A percentile compares a stretch with the other conserved stretches of the same genome.
phyloP scores from a whole-genome alignment of 179 eudicot species.

The Beta lomatogona region DNA sequence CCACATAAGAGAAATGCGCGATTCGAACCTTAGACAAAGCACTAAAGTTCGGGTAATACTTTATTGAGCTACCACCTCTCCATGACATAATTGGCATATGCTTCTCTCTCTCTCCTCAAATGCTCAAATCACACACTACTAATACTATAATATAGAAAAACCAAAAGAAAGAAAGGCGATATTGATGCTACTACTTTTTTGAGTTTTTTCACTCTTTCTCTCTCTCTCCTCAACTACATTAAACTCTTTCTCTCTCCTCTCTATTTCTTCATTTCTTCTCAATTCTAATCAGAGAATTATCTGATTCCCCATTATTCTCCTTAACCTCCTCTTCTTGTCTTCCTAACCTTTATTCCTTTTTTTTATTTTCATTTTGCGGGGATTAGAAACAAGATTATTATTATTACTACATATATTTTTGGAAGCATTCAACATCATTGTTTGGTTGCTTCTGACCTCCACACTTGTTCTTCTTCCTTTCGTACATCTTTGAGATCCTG shows the following conservation, averaged over 20 bases:
- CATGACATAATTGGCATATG: no score
- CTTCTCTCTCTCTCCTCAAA: no score
- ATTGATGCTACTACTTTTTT: slow-evolving; percentile 1
- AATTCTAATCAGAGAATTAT: slow-evolving; percentile 13
- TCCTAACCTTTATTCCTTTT: neutral
- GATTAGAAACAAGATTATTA: neutral
- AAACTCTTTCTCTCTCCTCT: neutral
- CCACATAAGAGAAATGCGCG: no score
- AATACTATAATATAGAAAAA: neutral
- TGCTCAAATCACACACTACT: no score
- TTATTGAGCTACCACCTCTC: no score
- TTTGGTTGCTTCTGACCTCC: slow-evolving; percentile 9
- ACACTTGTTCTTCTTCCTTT: slow-evolving; percentile 1
- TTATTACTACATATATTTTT: neutral
- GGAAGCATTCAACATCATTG: slow-evolving; percentile 35
- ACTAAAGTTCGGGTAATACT: no score
- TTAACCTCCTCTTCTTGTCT: neutral
- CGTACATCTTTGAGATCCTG: slow-evolving; percentile 26
- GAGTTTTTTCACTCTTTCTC: neutral
- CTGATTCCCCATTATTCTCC: slow-evolving; percentile 7
- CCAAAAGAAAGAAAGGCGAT: neutral
- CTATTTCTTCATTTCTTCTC: slow-evolving; percentile 8
- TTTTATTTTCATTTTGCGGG: neutral
- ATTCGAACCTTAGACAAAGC: no score
- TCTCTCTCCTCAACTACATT: neutral